Evolutionary conservation across 208 protist genomes (phyloP), one percentile per base, ranked within the genome.

Genomic region (Wallacemonas sp.): DNA sequence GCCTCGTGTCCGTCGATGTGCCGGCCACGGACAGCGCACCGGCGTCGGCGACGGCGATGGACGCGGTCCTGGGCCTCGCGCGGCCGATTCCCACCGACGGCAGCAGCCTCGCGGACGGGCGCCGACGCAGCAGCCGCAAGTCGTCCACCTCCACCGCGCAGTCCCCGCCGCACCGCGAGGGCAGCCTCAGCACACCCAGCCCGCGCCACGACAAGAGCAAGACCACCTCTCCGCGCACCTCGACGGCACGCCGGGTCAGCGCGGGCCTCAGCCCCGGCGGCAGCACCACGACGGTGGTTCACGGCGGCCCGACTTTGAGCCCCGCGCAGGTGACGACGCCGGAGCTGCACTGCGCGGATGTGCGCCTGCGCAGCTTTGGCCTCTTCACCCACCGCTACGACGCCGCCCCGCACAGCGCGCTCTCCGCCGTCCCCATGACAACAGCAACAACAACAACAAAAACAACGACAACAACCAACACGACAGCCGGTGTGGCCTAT

Each of bases 291-390:
- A 49, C 44, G n/a, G 12, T 12, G 33, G 26, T 61, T 65, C 26
- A n/a, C n/a, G n/a, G n/a, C n/a, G n/a, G n/a, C n/a, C n/a, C n/a
- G n/a, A n/a, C n/a, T n/a, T n/a, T n/a, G n/a, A n/a, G n/a, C n/a
- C n/a, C n/a, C 16, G 32, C 62, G n/a, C 52, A 50, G n/a, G 39
- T 45, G n/a, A 42, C 28, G 10, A 69, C 67, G 5, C 90, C 87
- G 7, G 86, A 93, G 76, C 78, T 82, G 48, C 81, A 93, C 73
- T 95, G 87, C 46, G 78, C 78, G 11, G 79, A 76, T 22, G 72
- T 95, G 25, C 73, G 68, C 25, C 70, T 95, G 57, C 76, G 82
- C 18, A 63, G 70, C 36, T 90, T 83, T 63, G 52, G 76, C 29
- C 50, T 95, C 45, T 44, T 67, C 39, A 65, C 62, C 32, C 66